Percentiles rank a stretch among this genome's conserved stretches.
phyloP scores from a whole-genome alignment of 2,329 filamentous ascomycete species.

The Ophiobolus disseminans region DNA sequence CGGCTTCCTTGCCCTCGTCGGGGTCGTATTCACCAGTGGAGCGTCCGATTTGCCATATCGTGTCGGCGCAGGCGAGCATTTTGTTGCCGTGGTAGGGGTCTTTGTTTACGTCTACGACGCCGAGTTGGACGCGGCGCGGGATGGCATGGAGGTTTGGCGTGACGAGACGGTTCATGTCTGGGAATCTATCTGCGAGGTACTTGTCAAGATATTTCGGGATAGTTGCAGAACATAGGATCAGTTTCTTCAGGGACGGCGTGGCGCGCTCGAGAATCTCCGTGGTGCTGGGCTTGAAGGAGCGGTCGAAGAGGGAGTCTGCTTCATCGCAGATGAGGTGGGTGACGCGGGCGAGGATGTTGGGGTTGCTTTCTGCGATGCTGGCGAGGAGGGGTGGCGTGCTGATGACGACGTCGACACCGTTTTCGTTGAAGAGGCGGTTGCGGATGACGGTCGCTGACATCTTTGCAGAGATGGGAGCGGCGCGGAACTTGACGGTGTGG shows the following conservation, averaged over 20 bases:
- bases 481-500: conserved; percentile 85
- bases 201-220: conserved; percentile 90
- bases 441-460: conserved; percentile 81
- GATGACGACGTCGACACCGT: conserved; percentile 84
- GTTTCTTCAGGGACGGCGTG: conserved; percentile 79
- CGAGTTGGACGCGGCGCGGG: conserved; percentile 89
- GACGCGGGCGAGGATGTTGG: conserved; percentile 91
- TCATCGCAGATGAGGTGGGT: conserved; percentile 91
- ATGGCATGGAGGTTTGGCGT: conserved; percentile 97
- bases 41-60: conserved; percentile 91
- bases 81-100: conserved; percentile 96
- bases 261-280: conserved; percentile 82
- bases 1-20: conserved; percentile 57
- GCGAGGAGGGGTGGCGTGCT: conserved; percentile 88
- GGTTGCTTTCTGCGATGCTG: conserved; percentile 86
- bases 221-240: conserved; percentile 94
- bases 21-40: conserved; percentile 60
- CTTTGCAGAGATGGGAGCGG: conserved; percentile 80
- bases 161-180: conserved; percentile 82
- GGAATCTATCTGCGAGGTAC: conserved; percentile 81
- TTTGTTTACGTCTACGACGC: conserved; percentile 88
- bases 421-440: conserved; percentile 78
- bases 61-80: conserved; percentile 89
- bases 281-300: conserved; percentile 86
- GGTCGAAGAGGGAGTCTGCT: conserved; percentile 93